phyloP scores from a whole-genome alignment of 2,329 filamentous ascomycete genomes.

The Colletotrichum tamarilloi region DNA sequence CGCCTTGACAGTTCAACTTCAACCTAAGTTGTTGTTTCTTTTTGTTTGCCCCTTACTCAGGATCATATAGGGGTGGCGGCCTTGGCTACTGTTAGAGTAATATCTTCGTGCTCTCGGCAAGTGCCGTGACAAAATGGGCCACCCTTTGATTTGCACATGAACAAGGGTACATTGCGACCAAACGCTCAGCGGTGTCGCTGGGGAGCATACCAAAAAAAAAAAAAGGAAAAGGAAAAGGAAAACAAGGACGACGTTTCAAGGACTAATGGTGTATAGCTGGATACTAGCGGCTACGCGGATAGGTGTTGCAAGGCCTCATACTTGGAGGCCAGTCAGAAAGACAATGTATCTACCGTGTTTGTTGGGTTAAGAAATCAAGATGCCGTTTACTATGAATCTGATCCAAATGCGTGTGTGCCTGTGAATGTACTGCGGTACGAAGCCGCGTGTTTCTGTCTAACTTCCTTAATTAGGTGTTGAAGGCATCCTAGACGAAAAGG shows the following conservation, averaged over 20 bases:
- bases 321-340: background rate
- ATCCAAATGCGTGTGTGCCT: background rate
- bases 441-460: background rate
- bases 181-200: background rate
- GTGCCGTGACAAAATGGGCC: background rate
- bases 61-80: background rate
- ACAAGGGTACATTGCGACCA: background rate
- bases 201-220: background rate
- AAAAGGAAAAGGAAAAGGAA: background rate
- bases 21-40: conserved; percentile 68
- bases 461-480: background rate
- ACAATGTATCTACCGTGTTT: background rate
- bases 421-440: background rate
- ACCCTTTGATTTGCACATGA: background rate
- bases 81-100: background rate
- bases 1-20: conserved; percentile 72
- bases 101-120: background rate
- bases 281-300: background rate
- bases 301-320: background rate
- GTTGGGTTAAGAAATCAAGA: background rate
- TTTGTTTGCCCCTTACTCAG: conserved; percentile 42
- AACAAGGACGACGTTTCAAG: background rate
- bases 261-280: background rate
- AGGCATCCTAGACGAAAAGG: background rate
- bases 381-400: background rate